These are phyloP conservation scores for Yamadazyma paraphyllophila DNA, from an alignment of 805 yeast species.

Conservation along the genomic window DNA sequence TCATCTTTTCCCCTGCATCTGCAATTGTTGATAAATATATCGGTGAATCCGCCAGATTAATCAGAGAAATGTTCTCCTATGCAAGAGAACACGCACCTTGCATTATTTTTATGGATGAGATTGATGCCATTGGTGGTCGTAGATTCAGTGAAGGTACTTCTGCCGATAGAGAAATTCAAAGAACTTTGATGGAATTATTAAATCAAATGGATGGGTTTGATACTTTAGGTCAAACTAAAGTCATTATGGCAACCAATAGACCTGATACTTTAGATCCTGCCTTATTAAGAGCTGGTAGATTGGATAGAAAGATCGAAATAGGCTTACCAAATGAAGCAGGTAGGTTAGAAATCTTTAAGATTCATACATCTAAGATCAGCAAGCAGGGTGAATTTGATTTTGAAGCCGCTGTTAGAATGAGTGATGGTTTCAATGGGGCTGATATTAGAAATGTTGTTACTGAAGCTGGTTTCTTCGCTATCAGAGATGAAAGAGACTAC, in stretches of 20 bases:
- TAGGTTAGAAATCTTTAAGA: conserved; percentile 88
- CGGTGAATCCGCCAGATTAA: conserved; percentile 95
- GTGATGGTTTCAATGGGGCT: conserved; percentile 98
- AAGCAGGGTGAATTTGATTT: conserved; percentile 96
- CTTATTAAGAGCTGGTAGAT: conserved; percentile 92
- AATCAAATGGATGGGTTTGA: conserved; percentile 99
- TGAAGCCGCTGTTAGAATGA: conserved; percentile 96
- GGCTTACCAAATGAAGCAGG: conserved; percentile 96
- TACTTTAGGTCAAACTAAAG: conserved; percentile 92
- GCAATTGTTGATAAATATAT: conserved; percentile 97
- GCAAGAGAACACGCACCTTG: conserved; percentile 98
- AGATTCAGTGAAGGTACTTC: conserved; percentile 97
- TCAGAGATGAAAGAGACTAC: conserved; percentile 95
- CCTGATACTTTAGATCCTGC: conserved; percentile 99
- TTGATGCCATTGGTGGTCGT: conserved; percentile 98
- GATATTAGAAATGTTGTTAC: conserved; percentile 95
- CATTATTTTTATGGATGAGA: conserved; percentile 97
- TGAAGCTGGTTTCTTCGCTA: conserved; percentile 98
- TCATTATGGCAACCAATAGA: conserved; percentile 98
- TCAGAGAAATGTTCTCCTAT: conserved; percentile 96
- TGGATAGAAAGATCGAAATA: conserved; percentile 94
- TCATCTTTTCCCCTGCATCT: conserved; percentile 96
- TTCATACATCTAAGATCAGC: conserved; percentile 79
- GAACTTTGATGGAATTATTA: conserved; percentile 94
- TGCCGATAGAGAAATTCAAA: conserved; percentile 97